These are phyloP conservation scores for Pulveroboletus sp. DNA, from an alignment of 768 basidiomycete species.

Conservation along the genomic window DNA sequence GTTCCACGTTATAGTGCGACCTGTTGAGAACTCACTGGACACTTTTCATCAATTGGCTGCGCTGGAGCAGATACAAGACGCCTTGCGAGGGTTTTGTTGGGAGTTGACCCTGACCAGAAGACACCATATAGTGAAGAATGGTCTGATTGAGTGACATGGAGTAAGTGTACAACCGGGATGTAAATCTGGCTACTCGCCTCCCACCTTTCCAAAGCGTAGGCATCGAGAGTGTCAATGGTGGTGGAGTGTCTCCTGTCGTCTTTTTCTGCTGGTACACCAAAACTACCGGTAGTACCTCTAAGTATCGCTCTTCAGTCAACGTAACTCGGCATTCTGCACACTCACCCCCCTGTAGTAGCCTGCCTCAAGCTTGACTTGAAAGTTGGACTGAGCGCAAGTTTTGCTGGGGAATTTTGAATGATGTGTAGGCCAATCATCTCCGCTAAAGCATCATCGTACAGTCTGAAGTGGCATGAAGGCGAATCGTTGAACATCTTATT, in stretches of 20 bases:
- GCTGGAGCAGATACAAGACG: conserved; percentile 76
- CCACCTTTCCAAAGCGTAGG: conserved; percentile 84
- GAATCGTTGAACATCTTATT: conserved; percentile 2
- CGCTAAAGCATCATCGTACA: conserved; percentile 64
- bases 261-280: conserved; percentile 70
- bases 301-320: conserved; percentile 2
- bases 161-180: not conserved
- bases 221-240: conserved; percentile 62
- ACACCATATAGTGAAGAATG: conserved; percentile 97
- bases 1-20: not conserved
- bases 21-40: conserved; percentile 46
- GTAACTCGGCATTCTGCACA: conserved; percentile 7
- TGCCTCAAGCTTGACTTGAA: conserved; percentile 79
- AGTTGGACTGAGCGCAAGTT: conserved; percentile 62
- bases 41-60: conserved; percentile 81
- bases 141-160: conserved; percentile 46
- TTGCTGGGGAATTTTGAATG: conserved; percentile 52
- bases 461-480: conserved; percentile 37
- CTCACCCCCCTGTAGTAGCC: conserved; percentile 85
- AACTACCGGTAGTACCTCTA: conserved; percentile 76
- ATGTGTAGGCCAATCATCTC: conserved; percentile 69
- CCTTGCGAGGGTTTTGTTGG: conserved; percentile 74
- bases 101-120: conserved; percentile 75
- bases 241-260: conserved; percentile 56
- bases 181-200: conserved; percentile 50